Evolutionary conservation across 1,284 basidiomycete genomes (phyloP).

Genomic region (Vanrija humicola): DNA sequence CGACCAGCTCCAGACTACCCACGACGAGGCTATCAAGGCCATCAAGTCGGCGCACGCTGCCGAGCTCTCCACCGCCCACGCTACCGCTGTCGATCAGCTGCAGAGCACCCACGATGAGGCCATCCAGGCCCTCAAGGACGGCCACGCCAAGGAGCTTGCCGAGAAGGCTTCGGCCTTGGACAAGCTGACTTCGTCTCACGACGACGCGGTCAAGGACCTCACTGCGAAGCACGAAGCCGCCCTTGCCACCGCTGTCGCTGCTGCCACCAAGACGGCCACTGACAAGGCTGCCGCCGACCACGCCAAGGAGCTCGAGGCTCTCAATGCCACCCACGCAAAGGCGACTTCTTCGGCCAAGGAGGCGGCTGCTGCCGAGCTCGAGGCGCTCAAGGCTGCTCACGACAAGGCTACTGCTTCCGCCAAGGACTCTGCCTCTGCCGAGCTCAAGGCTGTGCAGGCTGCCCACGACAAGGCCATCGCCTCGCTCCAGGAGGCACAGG

Average conservation of each 20-base stretch:
- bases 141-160: neutral
- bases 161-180: neutral
- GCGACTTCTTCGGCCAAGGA: slow-evolving; percentile 14
- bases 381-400: slow-evolving; percentile 24
- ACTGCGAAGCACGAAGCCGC: slow-evolving; percentile 17
- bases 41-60: slow-evolving; percentile 11
- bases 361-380: slow-evolving; percentile 26
- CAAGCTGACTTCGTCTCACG: slow-evolving; percentile 9
- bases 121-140: slow-evolving; percentile 1
- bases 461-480: neutral
- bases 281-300: neutral
- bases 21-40: slow-evolving; percentile 2
- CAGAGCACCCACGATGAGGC: slow-evolving; percentile 15
- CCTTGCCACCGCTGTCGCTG: neutral
- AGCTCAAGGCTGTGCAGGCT: neutral
- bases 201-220: slow-evolving; percentile 19
- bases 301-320: slow-evolving; percentile 1
- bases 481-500: neutral
- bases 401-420: slow-evolving; percentile 13
- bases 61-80: slow-evolving; percentile 9
- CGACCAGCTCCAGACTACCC: slow-evolving; percentile 13
- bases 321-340: slow-evolving; percentile 16
- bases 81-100: slow-evolving; percentile 20
- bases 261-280: neutral
- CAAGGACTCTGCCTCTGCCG: neutral